Conservation (phyloP, 345 rosid species). For the Brassica napus region DNA sequence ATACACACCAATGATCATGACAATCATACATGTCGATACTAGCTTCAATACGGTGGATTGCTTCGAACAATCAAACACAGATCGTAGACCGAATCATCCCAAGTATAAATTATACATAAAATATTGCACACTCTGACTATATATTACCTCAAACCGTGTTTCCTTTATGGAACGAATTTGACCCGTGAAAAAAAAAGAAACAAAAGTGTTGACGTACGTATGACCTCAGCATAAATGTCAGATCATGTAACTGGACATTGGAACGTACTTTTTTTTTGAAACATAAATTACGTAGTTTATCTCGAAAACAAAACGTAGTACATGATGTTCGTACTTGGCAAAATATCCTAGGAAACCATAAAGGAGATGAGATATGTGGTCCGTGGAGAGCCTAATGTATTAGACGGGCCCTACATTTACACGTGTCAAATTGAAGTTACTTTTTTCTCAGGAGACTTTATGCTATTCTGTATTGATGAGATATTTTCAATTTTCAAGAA, state of each 20-base stretch:
- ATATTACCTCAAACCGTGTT: not conserved
- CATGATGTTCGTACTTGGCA: not conserved
- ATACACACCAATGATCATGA: not conserved
- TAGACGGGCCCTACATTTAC: not conserved
- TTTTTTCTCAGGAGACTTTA: not conserved
- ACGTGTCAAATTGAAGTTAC: not conserved
- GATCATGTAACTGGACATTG: not conserved
- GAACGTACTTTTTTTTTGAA: not conserved
- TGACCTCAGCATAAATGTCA: not conserved
- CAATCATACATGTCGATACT: not conserved
- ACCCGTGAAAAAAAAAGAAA: not conserved
- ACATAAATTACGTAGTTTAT: not conserved
- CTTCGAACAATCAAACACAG: not conserved
- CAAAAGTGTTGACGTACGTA: not conserved
- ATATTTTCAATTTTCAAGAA: too few species aligned
- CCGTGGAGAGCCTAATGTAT: not conserved
- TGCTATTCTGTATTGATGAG: too few species aligned
- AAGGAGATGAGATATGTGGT: not conserved
- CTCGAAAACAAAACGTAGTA: not conserved
- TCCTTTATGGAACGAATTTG: too few species aligned
- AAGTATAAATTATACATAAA: not conserved
- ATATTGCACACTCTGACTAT: not conserved
- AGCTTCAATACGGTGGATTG: not conserved
- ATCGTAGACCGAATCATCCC: conserved; percentile 10
- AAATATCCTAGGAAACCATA: not conserved